Evolutionary conservation across 1,139 yeast genomes (phyloP), one percentile per base, ranked within the genome.

Genomic region (Kodamaea arcana): DNA sequence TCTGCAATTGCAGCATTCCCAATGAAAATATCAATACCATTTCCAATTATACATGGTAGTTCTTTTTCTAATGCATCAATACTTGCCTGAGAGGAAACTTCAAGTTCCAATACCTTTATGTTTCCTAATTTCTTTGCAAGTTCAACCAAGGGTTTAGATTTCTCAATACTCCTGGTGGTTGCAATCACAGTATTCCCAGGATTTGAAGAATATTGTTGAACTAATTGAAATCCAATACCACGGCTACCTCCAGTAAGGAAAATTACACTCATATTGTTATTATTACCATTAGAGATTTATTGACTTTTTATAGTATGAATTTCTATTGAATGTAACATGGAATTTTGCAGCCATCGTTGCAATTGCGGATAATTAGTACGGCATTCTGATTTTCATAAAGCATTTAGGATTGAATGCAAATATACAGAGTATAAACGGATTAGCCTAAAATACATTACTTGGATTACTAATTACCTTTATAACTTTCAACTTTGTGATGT

Each of bases 141-240:
- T 8, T 37, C 37, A 11, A 37, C 25, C 31, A 52, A 41, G 10
- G 39, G 46, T 10, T 36, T 28, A 3, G 51, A 37, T 13, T 36
- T 34, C 11, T 37, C 41, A 9, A 23, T n/a, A 20, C 28, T 21
- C 33, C 59, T 43, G 10, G 51, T 47, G 15, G 41, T 38, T 11
- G 41, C 43, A 42, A 61, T 51, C 15, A 62, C 61, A 10, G 33
- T 37, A 31, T 52, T 52, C 8, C 38, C 38, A 4, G 52, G 33
- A 15, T 41, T 34, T n/a, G 27, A 25, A 11, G 54, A 33, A 6
- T 45, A 47, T 12, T 20, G 15, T 25, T 44, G 45, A n/a, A 51
- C 61, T 9, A 58, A 32, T 12, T 47, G 53, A 18, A 47, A 41
- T 2, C 67, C 68, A 32, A 62, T 51, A 4, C 68, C 68, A 34